A percentile compares a stretch with the other conserved stretches of the same genome.
Evolutionary conservation across 2,329 filamentous ascomycete genomes (phyloP).

Genomic region (Aspergillus tamarii): DNA sequence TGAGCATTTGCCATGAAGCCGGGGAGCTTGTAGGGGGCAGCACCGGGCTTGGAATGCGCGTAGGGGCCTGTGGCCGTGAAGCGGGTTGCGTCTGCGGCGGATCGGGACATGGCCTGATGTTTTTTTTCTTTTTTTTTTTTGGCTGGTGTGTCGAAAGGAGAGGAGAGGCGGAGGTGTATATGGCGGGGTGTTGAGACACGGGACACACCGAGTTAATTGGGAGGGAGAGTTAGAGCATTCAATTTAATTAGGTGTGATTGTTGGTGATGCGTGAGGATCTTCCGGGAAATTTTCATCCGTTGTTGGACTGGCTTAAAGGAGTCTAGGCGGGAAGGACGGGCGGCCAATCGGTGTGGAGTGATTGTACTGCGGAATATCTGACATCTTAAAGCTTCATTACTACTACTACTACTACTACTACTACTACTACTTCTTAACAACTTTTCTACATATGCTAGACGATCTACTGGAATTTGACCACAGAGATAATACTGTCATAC

Average conservation of each 20-base stretch:
- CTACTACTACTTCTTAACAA: too few species aligned
- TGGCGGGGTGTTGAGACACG: background rate
- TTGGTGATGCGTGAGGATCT: constrained; percentile 8
- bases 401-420: too few species aligned
- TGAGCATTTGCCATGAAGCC: constrained; percentile 26
- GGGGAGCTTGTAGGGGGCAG: constrained; percentile 37
- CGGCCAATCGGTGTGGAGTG: background rate
- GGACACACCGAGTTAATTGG: background rate
- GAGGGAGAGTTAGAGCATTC: background rate
- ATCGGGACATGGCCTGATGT: constrained; percentile 46
- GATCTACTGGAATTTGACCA: background rate
- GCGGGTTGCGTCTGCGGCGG: constrained; percentile 53
- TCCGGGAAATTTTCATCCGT: constrained; percentile 22
- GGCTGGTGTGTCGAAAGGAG: background rate
- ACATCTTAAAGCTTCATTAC: background rate
- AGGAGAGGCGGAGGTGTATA: background rate
- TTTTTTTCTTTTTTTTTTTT: background rate
- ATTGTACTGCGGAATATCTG: background rate
- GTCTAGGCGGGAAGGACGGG: background rate
- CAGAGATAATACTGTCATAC: too few species aligned
- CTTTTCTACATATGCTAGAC: too few species aligned
- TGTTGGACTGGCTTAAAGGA: background rate
- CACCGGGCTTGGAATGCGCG: constrained; percentile 46
- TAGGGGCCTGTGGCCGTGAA: constrained; percentile 56
- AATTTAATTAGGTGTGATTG: background rate